Evolutionary conservation across 805 yeast genomes (phyloP), one percentile per base, ranked within the genome.

Genomic region (Candida awuae): DNA sequence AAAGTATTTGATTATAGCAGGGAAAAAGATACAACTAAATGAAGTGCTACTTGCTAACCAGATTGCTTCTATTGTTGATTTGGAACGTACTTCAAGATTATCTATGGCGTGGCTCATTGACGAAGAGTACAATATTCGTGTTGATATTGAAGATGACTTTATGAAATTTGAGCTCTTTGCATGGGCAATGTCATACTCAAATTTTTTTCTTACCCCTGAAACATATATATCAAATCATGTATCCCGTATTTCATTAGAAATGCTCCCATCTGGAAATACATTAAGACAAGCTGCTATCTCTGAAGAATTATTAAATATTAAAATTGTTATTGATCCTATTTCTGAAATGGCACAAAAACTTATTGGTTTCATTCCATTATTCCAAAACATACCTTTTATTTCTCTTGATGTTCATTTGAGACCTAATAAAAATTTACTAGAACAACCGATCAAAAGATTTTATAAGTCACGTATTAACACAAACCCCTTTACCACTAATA

Each of bases 311-410:
- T 27, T 86, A 16, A 81, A 81, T 44, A 51, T 87, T 4, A 57
- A 73, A 4, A 62, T 83, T 0, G 58, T 83, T 1, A 51, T 84
- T 29, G 87, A 92, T 54, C 97, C 97, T 1, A 57, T 77, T 2
- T 71, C 73, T 42, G 88, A 82, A 48, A 50, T 62, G 13, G 71
- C 94, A 0, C 97, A 85, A 51, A 73, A 71, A 35, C 51, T 77
- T 8, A 48, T 81, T 0, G 62, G 80, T 0, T 54, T 82, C 14
- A 52, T 59, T 3, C 48, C 55, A 3, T 14, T 51, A 25, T 52
- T 64, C 8, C 55, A 65, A n/a, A 48, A 72, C 0, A 45, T 80
- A 20, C 59, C 72, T 1, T 75, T 71, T 48, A 67, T 82, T 4
- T 71, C 73, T 16, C 52, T 79, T 5, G 66, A 68, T 16, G 59